Evolutionary conservation across 495 filamentous ascomycete species (phyloP), one percentile per base, ranked within the genome.

Genomic region (Aspergillus wentii): DNA sequence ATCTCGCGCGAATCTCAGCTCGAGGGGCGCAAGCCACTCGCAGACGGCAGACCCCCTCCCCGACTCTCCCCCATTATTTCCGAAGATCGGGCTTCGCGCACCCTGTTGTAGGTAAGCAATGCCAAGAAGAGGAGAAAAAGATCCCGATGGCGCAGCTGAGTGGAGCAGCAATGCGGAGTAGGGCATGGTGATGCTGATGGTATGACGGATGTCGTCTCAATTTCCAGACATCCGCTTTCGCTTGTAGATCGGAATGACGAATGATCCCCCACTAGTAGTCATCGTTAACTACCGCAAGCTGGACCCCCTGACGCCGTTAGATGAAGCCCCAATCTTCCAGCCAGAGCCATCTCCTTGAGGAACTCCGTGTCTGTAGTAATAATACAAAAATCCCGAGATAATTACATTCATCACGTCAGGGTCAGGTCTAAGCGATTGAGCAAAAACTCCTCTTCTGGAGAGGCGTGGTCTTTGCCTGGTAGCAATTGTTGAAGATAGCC

Each of bases 351-450:
- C n/a, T n/a, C n/a, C n/a, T n/a, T n/a, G n/a, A n/a, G n/a, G n/a
- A n/a, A n/a, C n/a, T n/a, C n/a, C n/a, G n/a, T n/a, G n/a, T n/a
- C n/a, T n/a, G n/a, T n/a, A n/a, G n/a, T n/a, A n/a, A n/a, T n/a
- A n/a, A n/a, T n/a, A n/a, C n/a, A n/a, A n/a, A n/a, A n/a, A n/a
- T n/a, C n/a, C n/a, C n/a, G n/a, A n/a, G n/a, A n/a, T n/a, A n/a
- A n/a, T n/a, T n/a, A n/a, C n/a, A n/a, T n/a, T n/a, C 20, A 40
- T 64, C 49, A 64, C 18, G 57, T 49, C 35, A 62, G 38, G 17
- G 53, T 49, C 30, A 60, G 40, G 14, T 61, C 56, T 25, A 63
- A 32, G 29, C 57, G 62, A 29, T 38, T 33, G 18, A 64, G 45
- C 10, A 58, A 37, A 37, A 47, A 35, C 29, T 57, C 49, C 19